These are phyloP conservation scores for Bocquillonia castaneifolia DNA, from an alignment of 441 rosid species.

Conservation along the genomic window DNA sequence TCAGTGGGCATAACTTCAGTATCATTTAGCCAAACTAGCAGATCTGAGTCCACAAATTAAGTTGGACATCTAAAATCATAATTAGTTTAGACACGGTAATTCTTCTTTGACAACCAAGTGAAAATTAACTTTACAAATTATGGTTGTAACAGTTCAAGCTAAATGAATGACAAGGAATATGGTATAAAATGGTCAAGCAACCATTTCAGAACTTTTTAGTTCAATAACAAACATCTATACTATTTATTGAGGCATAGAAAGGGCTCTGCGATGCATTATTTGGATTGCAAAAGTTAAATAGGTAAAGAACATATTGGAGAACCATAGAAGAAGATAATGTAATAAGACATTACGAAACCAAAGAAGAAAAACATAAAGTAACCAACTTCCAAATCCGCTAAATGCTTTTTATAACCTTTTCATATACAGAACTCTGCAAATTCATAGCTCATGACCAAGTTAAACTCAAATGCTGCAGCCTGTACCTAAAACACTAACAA, in stretches of 20 bases:
- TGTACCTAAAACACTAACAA: neutral
- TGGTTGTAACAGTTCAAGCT: slow-evolving; percentile 13
- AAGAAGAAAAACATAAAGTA: neutral
- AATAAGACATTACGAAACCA: neutral
- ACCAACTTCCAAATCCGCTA: slow-evolving; percentile 3
- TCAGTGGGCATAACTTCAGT: slow-evolving; percentile 9
- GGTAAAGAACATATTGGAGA: slow-evolving; percentile 1
- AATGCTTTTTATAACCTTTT: no score
- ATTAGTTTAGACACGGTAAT: neutral
- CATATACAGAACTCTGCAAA: neutral
- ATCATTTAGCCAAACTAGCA: slow-evolving; percentile 1
- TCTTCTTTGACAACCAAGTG: slow-evolving; percentile 9
- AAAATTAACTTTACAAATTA: neutral
- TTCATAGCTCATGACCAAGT: neutral
- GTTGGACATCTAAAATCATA: neutral
- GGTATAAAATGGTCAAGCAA: neutral
- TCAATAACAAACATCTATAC: neutral
- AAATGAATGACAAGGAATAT: neutral
- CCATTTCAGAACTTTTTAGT: neutral
- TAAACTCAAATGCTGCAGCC: neutral
- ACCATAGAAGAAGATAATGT: neutral
- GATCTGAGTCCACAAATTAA: slow-evolving; percentile 9
- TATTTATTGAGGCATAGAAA: neutral
- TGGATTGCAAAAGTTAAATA: neutral
- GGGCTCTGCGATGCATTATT: neutral